Evolutionary conservation across 495 filamentous ascomycete species (phyloP).

Genomic region (Aspergillus ostianus): DNA sequence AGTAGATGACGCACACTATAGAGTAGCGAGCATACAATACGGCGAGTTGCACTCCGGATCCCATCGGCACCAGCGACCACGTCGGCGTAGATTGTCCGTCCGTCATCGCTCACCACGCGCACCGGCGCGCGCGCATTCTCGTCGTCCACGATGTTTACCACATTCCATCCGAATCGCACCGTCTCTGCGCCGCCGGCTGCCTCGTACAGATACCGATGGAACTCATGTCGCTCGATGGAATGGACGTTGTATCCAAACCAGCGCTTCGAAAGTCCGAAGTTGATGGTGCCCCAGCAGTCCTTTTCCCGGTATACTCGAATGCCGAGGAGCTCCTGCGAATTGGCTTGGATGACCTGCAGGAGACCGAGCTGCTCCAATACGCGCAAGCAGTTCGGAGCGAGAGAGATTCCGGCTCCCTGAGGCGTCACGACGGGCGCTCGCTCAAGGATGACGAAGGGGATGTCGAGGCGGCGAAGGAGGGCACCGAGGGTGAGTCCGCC

Average conservation of each 20-base stretch:
- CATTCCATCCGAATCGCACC: neutral
- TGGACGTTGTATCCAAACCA: neutral
- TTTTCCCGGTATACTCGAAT: neutral
- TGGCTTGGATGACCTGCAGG: neutral
- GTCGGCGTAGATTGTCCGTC: neutral
- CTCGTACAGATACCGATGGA: neutral
- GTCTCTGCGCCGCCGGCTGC: neutral
- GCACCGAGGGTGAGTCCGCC: neutral
- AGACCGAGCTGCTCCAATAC: neutral
- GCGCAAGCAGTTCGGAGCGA: neutral
- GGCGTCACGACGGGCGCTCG: neutral
- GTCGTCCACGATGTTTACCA: neutral
- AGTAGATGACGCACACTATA: neutral
- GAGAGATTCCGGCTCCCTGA: neutral
- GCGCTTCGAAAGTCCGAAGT: neutral
- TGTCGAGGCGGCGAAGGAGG: neutral
- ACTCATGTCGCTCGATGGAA: neutral
- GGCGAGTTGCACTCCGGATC: neutral
- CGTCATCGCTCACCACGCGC: neutral
- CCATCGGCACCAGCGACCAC: neutral
- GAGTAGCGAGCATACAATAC: neutral
- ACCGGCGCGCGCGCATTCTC: neutral
- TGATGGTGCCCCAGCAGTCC: neutral
- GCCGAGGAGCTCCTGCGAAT: neutral
- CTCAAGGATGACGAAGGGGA: neutral